Conservation (phyloP, 306 rosid genomes). For the Albizia julibrissin region DNA sequence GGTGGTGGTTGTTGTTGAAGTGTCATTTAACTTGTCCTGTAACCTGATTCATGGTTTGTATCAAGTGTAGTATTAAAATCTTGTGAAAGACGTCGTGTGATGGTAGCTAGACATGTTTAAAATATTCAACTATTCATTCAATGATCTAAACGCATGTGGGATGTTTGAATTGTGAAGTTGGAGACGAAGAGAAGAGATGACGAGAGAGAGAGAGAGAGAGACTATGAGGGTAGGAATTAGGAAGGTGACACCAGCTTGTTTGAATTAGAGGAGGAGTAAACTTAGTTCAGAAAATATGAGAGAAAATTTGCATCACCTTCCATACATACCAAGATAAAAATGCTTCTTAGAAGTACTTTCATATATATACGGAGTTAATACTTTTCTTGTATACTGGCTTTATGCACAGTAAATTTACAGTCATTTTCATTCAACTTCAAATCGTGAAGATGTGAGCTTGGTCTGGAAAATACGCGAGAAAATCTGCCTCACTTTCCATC, state of each 20-base stretch:
- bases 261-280: too few relatives aligned
- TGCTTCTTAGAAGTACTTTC: too few relatives aligned
- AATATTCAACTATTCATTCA: background rate
- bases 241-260: background rate
- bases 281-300: too few relatives aligned
- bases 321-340: too few relatives aligned
- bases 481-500: background rate
- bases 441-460: too few relatives aligned
- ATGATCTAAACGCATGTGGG: background rate
- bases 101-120: background rate
- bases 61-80: slow-evolving; percentile 29
- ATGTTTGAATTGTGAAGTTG: background rate
- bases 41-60: slow-evolving; percentile 28
- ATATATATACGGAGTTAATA: too few relatives aligned
- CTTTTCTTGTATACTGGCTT: too few relatives aligned
- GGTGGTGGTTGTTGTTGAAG: background rate
- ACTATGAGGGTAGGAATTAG: background rate
- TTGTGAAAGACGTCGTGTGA: background rate
- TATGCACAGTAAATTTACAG: fast-evolving
- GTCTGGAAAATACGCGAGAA: background rate
- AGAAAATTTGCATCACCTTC: too few relatives aligned
- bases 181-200: background rate
- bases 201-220: background rate
- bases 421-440: background rate
- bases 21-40: background rate